Percentiles rank a stretch among this genome's conserved stretches.
Evolutionary conservation across 1,284 basidiomycete species (phyloP).

Genomic region (Ceratobasidium sp.): DNA sequence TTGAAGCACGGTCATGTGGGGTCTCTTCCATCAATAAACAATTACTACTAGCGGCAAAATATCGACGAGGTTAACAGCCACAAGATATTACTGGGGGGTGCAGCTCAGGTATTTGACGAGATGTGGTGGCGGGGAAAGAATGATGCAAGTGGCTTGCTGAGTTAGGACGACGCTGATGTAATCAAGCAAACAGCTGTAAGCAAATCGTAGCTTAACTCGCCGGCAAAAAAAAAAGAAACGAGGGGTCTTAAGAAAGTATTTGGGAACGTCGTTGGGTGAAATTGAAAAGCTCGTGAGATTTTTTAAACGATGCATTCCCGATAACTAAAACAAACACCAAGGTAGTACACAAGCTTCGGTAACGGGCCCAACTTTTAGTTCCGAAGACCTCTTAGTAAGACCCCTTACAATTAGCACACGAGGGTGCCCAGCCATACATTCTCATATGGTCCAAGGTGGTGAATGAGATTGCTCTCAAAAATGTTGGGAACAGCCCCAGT

Average conservation of each 20-base stretch:
- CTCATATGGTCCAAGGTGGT: conserved; percentile 48
- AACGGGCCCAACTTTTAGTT: neutral
- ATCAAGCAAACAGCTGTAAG: neutral
- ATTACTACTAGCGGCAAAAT: neutral
- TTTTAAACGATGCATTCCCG: too few species aligned
- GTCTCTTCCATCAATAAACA: conserved; percentile 1
- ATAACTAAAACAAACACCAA: neutral
- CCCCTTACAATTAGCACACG: conserved; percentile 18
- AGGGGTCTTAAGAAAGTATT: too few species aligned
- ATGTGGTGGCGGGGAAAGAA: neutral
- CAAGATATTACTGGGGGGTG: neutral
- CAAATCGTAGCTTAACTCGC: too few species aligned
- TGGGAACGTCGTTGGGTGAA: too few species aligned
- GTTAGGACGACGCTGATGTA: neutral
- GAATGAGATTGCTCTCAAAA: conserved; percentile 42
- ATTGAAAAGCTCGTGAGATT: too few species aligned
- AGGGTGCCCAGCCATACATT: conserved; percentile 45
- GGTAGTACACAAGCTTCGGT: neutral
- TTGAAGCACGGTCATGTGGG: neutral
- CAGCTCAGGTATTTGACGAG: neutral
- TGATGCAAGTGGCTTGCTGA: neutral
- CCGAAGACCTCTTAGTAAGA: neutral
- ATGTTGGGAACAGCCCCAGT: conserved; percentile 43
- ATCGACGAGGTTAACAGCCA: too few species aligned
- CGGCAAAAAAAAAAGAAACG: too few species aligned